Base-by-base conservation (phyloP, 352 stramenopile species). In the Pythium sp. region DNA sequence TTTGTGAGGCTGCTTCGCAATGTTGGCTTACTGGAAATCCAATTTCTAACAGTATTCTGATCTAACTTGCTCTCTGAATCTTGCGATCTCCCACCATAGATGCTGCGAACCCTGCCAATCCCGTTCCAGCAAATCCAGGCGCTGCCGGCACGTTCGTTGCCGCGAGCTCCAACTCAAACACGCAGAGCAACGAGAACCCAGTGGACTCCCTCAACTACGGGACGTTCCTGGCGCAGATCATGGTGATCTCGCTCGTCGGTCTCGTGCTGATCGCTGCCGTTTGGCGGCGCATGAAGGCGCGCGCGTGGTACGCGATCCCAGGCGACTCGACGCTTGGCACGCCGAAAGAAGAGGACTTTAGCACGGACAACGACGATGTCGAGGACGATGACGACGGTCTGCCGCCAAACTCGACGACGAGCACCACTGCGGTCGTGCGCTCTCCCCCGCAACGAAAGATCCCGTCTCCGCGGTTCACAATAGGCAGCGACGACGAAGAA, bases 241-340 rank as follows among this genome's bases (percentile, higher is more conserved):
- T 88, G 20, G 57, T 82, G 30, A 73, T 91, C 41, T 86, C 80
- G 49, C 56, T 90, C 2, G 70, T 90, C 3, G 82, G 85, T 8
- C 24, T 93, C n/a, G 67, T 84, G 26, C 69, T 90, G 15, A 65
- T 78, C n/a, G 77, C 80, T 26, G 74, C 89, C 15, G 65, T 78
- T 0, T 88, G 81, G 77, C 77, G 72, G n/a, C 80, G 74, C n/a
- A 63, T 87, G n/a, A 67, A 70, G 14, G 68, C 74, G 38, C 60
- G 69, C 18, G 71, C 80, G 36, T 93, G 85, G 85, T 79, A 78
- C 1, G 80, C 80, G 9, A 82, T 87, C 53, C 79, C 80, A 4
- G 69, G 78, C 4, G 73, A 79, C 41, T 77, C 77, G 4, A 75
- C 78, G 26, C 59, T 62, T 46, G 70, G 38, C 46, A 76, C 55